Evolutionary conservation across 2,329 filamentous ascomycete genomes (phyloP).

Genomic region (Nakataea oryzae): DNA sequence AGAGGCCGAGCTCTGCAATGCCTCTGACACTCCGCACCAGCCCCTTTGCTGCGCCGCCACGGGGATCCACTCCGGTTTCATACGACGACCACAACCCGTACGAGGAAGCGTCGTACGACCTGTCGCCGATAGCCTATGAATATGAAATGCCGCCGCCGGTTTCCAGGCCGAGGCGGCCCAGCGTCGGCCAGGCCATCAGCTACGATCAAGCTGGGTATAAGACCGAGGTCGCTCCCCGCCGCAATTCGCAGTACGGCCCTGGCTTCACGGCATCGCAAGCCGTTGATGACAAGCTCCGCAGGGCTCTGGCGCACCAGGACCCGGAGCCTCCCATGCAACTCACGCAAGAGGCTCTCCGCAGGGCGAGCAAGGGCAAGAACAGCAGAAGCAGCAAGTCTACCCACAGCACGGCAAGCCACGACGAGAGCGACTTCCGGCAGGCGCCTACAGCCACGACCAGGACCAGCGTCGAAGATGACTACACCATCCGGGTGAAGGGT

Average conservation of each 20-base stretch:
- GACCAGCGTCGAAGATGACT: slow-evolving; percentile 45
- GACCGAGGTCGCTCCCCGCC: slow-evolving; percentile 27
- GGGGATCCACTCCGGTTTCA: slow-evolving; percentile 18
- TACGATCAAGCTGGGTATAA: slow-evolving; percentile 28
- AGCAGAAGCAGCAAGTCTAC: slow-evolving; percentile 45
- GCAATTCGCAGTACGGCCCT: slow-evolving; percentile 29
- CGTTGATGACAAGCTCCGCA: slow-evolving; percentile 28
- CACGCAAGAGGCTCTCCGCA: slow-evolving; percentile 45
- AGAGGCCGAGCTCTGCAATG: slow-evolving; percentile 21
- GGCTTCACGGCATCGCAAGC: slow-evolving; percentile 15
- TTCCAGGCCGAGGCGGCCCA: slow-evolving; percentile 19
- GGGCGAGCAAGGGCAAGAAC: slow-evolving; percentile 34
- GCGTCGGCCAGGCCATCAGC: slow-evolving; percentile 21
- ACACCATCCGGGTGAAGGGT: slow-evolving; percentile 51
- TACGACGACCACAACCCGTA: slow-evolving; percentile 24
- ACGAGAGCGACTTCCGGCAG: slow-evolving; percentile 53
- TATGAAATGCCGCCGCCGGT: background rate
- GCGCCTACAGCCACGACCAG: slow-evolving; percentile 51
- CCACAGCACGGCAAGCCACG: slow-evolving; percentile 47
- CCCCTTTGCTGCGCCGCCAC: slow-evolving; percentile 17
- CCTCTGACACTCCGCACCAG: slow-evolving; percentile 16
- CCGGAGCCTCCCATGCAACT: slow-evolving; percentile 20
- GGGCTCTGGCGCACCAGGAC: slow-evolving; percentile 41
- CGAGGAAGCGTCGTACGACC: slow-evolving; percentile 25
- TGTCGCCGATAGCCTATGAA: slow-evolving; percentile 19